These are phyloP conservation scores for Ganoderma sinense DNA, from an alignment of 1,284 basidiomycete species.

Conservation along the genomic window DNA sequence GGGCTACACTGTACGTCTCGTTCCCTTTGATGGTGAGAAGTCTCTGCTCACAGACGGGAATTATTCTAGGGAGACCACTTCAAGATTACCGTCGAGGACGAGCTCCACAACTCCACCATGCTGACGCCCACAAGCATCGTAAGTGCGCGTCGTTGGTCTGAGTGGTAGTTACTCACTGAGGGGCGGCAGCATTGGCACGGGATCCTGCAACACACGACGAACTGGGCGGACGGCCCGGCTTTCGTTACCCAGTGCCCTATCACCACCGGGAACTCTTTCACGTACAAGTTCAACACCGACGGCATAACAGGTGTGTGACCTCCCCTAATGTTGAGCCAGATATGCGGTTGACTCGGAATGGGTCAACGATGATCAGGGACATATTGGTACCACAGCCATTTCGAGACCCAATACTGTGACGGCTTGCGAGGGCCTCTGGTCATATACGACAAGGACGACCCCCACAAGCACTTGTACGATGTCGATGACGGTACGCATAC, in stretches of 20 bases:
- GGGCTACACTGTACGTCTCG: not conserved
- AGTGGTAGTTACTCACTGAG: not conserved
- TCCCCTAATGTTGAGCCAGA: too few relatives aligned
- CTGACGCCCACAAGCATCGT: conserved; percentile 41
- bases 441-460: conserved; percentile 51
- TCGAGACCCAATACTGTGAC: conserved; percentile 34
- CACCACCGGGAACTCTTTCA: conserved; percentile 49
- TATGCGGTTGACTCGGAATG: too few relatives aligned
- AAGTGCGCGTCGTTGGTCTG: not conserved
- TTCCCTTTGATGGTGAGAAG: too few relatives aligned
- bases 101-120: conserved; percentile 43
- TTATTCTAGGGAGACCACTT: conserved; percentile 36
- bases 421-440: conserved; percentile 44
- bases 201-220: conserved; percentile 39
- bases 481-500: conserved; percentile 42
- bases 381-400: conserved; percentile 36
- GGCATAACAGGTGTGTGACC: conserved; percentile 27
- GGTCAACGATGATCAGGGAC: conserved; percentile 28
- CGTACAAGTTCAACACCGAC: conserved; percentile 43
- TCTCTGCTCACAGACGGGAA: too few relatives aligned
- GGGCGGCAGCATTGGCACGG: conserved; percentile 44
- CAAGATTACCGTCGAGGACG: conserved; percentile 43
- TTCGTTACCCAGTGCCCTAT: conserved; percentile 58
- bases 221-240: conserved; percentile 35
- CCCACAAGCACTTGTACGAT: conserved; percentile 46